Base-by-base conservation (phyloP, 1,139 yeast genomes). In the Yamadazyma dendronema region DNA sequence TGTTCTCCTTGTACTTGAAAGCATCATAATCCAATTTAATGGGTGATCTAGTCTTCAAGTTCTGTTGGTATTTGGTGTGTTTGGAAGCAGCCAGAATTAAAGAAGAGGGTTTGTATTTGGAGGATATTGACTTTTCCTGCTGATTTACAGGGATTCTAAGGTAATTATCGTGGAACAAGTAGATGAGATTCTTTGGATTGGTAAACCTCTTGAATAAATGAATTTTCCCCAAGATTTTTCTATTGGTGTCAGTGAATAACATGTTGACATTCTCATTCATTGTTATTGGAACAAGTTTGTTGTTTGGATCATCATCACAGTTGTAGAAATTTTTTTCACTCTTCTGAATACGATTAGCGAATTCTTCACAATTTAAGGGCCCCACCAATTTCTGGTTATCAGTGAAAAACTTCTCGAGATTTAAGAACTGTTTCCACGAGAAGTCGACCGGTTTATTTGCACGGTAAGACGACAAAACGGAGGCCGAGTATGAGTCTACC, bases 271-370 rank as follows among this genome's bases (percentile, higher is more conserved):
- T 48, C 33, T 44, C 43, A 12, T 31, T 26, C 33, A 48, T 27
- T 3, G 39, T 32, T 14, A 48, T 40, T 1, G 51, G 49, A 14
- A 35, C 34, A 6, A 24, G 23, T 12, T 39, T 35, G 30, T 44
- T 21, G 4, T 40, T 42, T 4, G 51, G 48, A 24, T 44, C 48
- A 28, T 48, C 50, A 13, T 30, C 24, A 36, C 52, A 48, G 32
- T 47, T 44, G 33, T 28, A 46, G n/a, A 37, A 35, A 17, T 39
- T 42, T 28, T 37, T 37, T 16, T 44, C 47, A 19, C 43, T 32
- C 33, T 40, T 48, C n/a, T 35, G 27, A 23, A 48, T 40, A 30
- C 48, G 28, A 24, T 29, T 31, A 23, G 41, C 44, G 30, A 48
- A 48, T 19, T 38, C 44, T 29, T 41, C 47, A 39, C 52, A 48